Evolutionary conservation across 192 early-diverging fungal species (phyloP).

Genomic region (Coemansia sp.): DNA sequence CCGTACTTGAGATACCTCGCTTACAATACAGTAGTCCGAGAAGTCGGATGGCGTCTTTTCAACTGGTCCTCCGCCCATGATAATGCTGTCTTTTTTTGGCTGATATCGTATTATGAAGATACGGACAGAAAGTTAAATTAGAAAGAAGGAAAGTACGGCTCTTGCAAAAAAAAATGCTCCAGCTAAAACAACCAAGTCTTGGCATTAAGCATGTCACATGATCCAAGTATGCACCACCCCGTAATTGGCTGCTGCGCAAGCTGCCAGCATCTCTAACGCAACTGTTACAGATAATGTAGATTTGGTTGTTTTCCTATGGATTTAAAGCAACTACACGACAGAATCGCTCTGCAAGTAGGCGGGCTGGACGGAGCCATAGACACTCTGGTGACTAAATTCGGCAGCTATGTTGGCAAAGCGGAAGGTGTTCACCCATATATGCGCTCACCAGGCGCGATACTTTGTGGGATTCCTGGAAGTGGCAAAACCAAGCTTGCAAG

Average conservation of each 20-base stretch:
- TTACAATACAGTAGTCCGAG: constrained; percentile 54
- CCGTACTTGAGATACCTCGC: constrained; percentile 46
- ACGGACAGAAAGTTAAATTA: background rate
- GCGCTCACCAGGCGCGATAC: constrained; percentile 29
- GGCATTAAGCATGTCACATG: constrained; percentile 22
- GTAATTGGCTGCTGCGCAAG: constrained; percentile 9
- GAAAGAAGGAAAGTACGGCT: too few species aligned
- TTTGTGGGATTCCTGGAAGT: constrained; percentile 44
- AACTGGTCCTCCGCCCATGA: constrained; percentile 51
- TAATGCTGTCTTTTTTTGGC: background rate
- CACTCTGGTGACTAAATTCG: constrained; percentile 23
- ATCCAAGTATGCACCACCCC: constrained; percentile 1
- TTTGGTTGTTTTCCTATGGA: background rate
- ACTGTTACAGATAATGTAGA: background rate
- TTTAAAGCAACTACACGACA: constrained; percentile 5
- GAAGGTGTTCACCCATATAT: background rate
- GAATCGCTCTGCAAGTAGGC: constrained; percentile 18
- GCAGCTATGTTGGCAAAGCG: constrained; percentile 10
- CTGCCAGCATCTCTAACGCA: background rate
- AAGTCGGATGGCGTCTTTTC: constrained; percentile 40
- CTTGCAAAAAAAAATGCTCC: too few species aligned
- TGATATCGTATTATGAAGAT: too few species aligned
- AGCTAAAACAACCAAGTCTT: constrained; percentile 12
- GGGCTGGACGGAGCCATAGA: constrained; percentile 42
- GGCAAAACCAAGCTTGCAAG: constrained; percentile 44